Base-by-base conservation (phyloP, 345 rosid species). In the Adansonia digitata region DNA sequence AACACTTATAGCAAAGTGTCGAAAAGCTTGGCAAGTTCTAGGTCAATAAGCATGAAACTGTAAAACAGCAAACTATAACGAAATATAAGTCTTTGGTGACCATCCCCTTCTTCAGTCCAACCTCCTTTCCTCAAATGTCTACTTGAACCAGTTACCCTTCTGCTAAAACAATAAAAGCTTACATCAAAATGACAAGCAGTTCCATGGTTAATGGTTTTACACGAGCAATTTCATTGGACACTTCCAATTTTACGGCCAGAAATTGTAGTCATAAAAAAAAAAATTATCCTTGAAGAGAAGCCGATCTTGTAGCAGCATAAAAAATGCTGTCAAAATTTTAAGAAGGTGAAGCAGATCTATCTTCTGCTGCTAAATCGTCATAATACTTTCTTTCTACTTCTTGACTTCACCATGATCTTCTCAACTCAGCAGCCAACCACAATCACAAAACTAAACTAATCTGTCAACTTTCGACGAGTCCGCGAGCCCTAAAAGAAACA, bases 51-150 rank as follows among this genome's bases (percentile, higher is more conserved):
- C 56, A 46, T 31, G 57, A 7, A 15, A 31, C 3, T 2, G 52
- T 35, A 29, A 10, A 29, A n/a, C 27, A 70, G 7, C 13, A 29
- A 53, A n/a, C 60, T 20, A 13, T 8, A 55, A 26, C 34, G 71
- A 62, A 72, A 64, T 39, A 11, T 20, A n/a, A 65, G 45, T 4
- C 22, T 39, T 39, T 31, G 64, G 65, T 24, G 68, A 81, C 84
- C 37, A 46, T 84, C 90, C 86, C 84, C 85, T 78, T 79, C 83
- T 42, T 78, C 74, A 37, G 86, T 82, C 90, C 90, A 86, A 43
- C 90, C 80, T 77, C 84, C 83, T 80, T 76, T 77, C 72, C 22
- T 45, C 39, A 82, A 67, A 29, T 79, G 79, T 72, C 87, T 79
- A 24, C 74, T 77, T 27, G 84, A 83, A 59, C 84, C 85, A 5